phyloP scores from a whole-genome alignment of 1,139 yeast species.

The Komagataea norvegica region DNA sequence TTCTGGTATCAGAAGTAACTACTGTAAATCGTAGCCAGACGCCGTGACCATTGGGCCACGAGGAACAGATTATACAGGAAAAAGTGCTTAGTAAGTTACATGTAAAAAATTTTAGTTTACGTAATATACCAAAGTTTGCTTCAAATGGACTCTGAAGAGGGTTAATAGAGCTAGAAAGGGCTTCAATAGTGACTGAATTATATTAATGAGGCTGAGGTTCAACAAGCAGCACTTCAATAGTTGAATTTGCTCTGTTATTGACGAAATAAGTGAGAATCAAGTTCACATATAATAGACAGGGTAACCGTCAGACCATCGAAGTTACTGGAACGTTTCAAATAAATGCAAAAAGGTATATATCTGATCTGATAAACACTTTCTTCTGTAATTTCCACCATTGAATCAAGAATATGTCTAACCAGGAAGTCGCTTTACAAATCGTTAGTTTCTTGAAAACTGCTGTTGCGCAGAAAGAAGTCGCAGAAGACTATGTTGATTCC shows the following conservation, averaged over 20 bases:
- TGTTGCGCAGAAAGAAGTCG: slow-evolving; percentile 56
- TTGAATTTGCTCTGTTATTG: too few relatives aligned
- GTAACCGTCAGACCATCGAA: background rate
- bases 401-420: slow-evolving; percentile 31
- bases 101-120: too few relatives aligned
- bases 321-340: slow-evolving; percentile 1
- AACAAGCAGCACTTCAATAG: background rate
- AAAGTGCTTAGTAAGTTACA: too few relatives aligned
- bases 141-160: too few relatives aligned
- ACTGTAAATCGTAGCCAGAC: slow-evolving; percentile 71
- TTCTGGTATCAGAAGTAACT: slow-evolving; percentile 71
- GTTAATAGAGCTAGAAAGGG: too few relatives aligned
- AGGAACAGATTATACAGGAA: too few relatives aligned
- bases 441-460: slow-evolving; percentile 65
- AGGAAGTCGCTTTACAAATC: slow-evolving; percentile 72
- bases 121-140: too few relatives aligned
- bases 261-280: too few relatives aligned
- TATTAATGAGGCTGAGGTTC: too few relatives aligned
- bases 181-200: too few relatives aligned
- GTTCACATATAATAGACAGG: background rate
- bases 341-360: background rate
- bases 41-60: slow-evolving; percentile 94
- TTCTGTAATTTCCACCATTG: background rate
- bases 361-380: background rate
- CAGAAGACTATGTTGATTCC: slow-evolving; percentile 84